Evolutionary conservation across 192 early-diverging fungal genomes (phyloP).

Genomic region (Endogone sp.): DNA sequence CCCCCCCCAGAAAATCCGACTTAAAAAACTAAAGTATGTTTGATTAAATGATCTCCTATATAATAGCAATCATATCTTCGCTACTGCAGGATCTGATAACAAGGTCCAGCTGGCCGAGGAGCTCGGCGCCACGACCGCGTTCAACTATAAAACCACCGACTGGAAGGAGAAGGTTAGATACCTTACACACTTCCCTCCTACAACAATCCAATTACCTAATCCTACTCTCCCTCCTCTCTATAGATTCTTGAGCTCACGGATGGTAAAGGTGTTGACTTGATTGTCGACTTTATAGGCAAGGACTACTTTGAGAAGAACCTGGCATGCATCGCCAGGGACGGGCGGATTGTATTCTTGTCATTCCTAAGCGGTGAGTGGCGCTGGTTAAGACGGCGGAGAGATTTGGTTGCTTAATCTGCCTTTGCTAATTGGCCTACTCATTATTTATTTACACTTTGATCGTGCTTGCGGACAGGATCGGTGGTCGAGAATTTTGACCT

Average conservation of each 20-base stretch:
- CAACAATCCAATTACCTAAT: not conserved
- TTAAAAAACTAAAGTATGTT: too few species aligned
- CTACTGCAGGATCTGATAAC: constrained; percentile 60
- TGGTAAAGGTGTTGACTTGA: constrained; percentile 64
- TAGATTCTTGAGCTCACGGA: constrained; percentile 50
- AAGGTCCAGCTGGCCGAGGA: constrained; percentile 62
- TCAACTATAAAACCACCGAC: constrained; percentile 74
- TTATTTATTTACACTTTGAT: too few species aligned
- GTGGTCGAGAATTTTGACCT: constrained; percentile 5
- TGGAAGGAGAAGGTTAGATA: constrained; percentile 45
- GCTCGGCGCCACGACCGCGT: constrained; percentile 66
- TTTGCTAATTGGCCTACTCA: not conserved
- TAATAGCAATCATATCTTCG: constrained; percentile 53
- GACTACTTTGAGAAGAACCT: constrained; percentile 51
- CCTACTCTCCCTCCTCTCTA: not conserved
- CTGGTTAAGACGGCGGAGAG: not conserved
- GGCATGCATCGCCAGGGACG: constrained; percentile 58
- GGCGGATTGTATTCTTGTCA: constrained; percentile 69
- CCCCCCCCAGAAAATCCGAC: too few species aligned
- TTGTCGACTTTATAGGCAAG: constrained; percentile 72
- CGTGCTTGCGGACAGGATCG: not conserved
- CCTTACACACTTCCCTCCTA: not conserved
- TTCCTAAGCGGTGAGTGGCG: constrained; percentile 51
- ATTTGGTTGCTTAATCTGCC: not conserved
- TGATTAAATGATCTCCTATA: not conserved